Base-by-base conservation (phyloP, 129 eudicot genomes). In the Rutidosis leptorrhynchoides region DNA sequence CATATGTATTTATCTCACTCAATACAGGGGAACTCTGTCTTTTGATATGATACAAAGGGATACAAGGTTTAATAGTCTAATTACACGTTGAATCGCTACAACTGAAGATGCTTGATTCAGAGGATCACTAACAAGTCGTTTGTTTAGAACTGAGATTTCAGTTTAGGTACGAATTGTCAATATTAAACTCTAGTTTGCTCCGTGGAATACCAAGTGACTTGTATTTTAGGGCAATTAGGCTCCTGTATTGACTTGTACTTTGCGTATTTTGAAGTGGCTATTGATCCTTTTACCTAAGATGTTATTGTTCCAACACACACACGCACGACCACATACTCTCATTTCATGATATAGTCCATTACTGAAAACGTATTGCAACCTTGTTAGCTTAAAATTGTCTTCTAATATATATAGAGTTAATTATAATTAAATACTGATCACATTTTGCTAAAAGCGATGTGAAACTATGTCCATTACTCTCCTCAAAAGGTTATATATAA, bases 11-110 rank as follows among this genome's bases (percentile, higher is more conserved):
- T 12, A 0, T 0, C 2, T 25, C 9, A 19, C 16, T 21, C 28
- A 11, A 25, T 59, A 0, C 65, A 59, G 65, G 16, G 46, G 29
- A 35, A 27, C 14, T 66, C 48, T 66, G 20, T 51, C 35, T 33
- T 67, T 67, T 67, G 49, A 51, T 61, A 21, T 67, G 61, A 67
- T 30, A 67, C 55, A 48, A 7, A 5, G 23, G 55, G 55, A 6
- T 49, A 48, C 19, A 17, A 23, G 0, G 23, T 49, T 49, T 19
- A 23, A 19, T 1, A 49, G 24, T 49, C 54, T 48, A 20, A 49
- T 4, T 49, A 49, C 55, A 7, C 20, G 26, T n/a, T 4, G 9
- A 27, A 65, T 23, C 19, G 19, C 22, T 28, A 67, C 25, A 25
- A 67, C 14, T 3, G 11, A 9, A 55, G 60, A 66, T 46, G 59